A percentile compares a stretch with the other conserved stretches of the same genome.
Conservation (phyloP, 805 yeast genomes). For the Metschnikowia koreensis region DNA sequence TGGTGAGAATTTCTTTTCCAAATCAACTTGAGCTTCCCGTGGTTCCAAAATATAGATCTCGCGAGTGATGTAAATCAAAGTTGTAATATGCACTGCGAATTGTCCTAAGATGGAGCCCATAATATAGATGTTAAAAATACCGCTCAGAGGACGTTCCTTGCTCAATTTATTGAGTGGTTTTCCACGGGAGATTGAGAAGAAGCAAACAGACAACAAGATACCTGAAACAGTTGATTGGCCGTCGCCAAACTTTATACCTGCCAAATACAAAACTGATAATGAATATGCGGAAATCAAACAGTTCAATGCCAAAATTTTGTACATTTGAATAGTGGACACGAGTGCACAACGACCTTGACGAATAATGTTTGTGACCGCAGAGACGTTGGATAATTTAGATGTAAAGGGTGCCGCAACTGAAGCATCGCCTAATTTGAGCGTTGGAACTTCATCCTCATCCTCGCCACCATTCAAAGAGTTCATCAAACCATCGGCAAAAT, state of each 20-base stretch:
- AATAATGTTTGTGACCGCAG: constrained; percentile 87
- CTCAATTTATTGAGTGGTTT: constrained; percentile 85
- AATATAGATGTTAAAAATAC: constrained; percentile 90
- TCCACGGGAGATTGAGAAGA: constrained; percentile 92
- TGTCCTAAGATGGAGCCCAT: constrained; percentile 98
- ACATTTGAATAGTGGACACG: constrained; percentile 97
- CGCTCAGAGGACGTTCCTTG: constrained; percentile 94
- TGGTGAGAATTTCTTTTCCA: constrained; percentile 85
- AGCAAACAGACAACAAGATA: constrained; percentile 84
- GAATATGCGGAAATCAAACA: constrained; percentile 97
- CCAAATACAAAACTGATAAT: constrained; percentile 86
- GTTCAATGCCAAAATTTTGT: constrained; percentile 93
- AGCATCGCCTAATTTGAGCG: constrained; percentile 94
- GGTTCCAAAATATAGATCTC: constrained; percentile 90
- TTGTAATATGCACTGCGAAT: constrained; percentile 85
- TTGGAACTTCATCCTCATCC: constrained; percentile 82
- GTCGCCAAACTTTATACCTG: constrained; percentile 98
- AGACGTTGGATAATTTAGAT: constrained; percentile 86
- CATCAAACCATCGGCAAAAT: constrained; percentile 62
- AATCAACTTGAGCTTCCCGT: constrained; percentile 83
- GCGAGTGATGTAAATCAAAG: constrained; percentile 77
- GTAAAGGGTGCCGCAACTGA: constrained; percentile 99
- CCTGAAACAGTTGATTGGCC: constrained; percentile 98
- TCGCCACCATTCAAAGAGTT: constrained; percentile 52
- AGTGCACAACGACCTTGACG: constrained; percentile 98